Evolutionary conservation across 1,284 basidiomycete genomes (phyloP), one percentile per base, ranked within the genome.

Genomic region (Heterobasidion occidentale): DNA sequence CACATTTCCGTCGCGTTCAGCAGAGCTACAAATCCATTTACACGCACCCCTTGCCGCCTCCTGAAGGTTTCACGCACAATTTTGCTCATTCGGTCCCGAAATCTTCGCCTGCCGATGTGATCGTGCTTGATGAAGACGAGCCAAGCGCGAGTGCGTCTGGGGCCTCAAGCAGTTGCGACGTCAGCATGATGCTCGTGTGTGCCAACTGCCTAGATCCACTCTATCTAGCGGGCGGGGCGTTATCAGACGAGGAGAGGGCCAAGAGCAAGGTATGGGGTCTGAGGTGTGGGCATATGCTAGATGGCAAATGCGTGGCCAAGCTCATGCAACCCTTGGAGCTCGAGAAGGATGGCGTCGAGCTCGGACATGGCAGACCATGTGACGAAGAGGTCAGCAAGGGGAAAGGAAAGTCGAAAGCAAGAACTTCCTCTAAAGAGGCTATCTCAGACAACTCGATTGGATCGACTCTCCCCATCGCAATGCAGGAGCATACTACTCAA

Each of bases 221-320:
- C 3, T 65, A 84, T 27, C 63, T 74, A 14, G 68, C 68, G 11
- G 67, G 67, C 2, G 70, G 70, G 9, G 59, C 63, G n/a, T 53
- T 53, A 42, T 57, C 65, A 4, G 65, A 68, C 20, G 70, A 71
- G 35, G 73, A 68, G 46, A 67, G 64, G 20, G 70, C 70, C 48
- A 68, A 67, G 42, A 70, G 74, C 55, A 74, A 77, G 48, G 69
- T 90, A 3, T 90, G 86, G 86, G 81, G 77, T 2, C 68, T 90
- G 55, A 74, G 85, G 44, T 90, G 88, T 57, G 88, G 88, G 0
- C 88, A 90, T 64, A 69, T 90, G 62, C 74, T 90, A 2, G 88
- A 90, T 61, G 88, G 86, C 48, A 86, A 84, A 65, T 90, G 88
- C 61, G 68, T 86, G 5, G 76, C 77, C 56, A 71, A 75, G 59